Evolutionary conservation across 768 basidiomycete genomes (phyloP), one percentile per base, ranked within the genome.

Genomic region (Bullera alba): DNA sequence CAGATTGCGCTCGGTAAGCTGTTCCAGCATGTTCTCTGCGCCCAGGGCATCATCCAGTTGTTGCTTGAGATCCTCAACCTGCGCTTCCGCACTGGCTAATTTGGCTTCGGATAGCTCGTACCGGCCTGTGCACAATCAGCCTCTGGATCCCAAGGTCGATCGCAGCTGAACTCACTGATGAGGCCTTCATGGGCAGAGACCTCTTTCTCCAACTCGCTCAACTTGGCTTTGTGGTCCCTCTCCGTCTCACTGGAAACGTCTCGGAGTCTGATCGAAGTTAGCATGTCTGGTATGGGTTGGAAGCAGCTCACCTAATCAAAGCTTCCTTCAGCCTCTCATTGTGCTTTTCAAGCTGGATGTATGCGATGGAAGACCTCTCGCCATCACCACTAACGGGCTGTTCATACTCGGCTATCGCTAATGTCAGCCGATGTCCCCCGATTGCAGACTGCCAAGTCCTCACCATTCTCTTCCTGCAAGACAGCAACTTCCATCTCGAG

Each of bases 301-400:
- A 7, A n/a, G 17, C 19, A 30, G 12, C 79, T 29, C 36, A 89
- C 86, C 83, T 79, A 48, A 93, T 78, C 8, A 97, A 77, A 12
- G 95, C 95, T 65, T 97, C 95, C 72, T 95, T 96, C 48, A 99
- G 75, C 15, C 95, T 76, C 65, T 90, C 89, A 56, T 97, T 99
- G 66, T 97, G 93, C 70, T 88, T 95, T 75, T 96, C 92, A 0
- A 99, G 81, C 66, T 96, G 93, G 16, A 77, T 85, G 54, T 73
- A 76, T 2, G 75, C 76, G 43, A 77, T 45, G 1, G 72, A 72
- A 78, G 70, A 83, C 81, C 25, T 81, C 16, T 50, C 57, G 37
- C 61, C 57, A 15, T 51, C 46, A 0, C 54, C 65, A 16, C 38
- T 35, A 0, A 65, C 64, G 4, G 72, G 70, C 43, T 64, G 58